Evolutionary conservation across 2,329 filamentous ascomycete species (phyloP).

Genomic region (Emericellopsis cladophorae): DNA sequence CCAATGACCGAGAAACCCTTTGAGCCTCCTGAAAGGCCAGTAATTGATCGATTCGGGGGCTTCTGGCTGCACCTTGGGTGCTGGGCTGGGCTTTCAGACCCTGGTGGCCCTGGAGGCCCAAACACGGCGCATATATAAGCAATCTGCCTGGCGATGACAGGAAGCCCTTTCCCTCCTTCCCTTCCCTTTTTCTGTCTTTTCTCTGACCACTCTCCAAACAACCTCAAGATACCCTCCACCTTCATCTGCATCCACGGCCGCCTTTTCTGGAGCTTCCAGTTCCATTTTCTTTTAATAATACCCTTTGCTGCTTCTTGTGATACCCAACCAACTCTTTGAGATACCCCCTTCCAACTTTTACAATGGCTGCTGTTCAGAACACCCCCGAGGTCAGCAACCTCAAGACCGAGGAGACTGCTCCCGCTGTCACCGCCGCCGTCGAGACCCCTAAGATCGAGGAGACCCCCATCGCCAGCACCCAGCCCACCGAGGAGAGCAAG

Average conservation of each 20-base stretch:
- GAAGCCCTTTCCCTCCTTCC: slow-evolving; percentile 2
- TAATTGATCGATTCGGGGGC: too few species aligned
- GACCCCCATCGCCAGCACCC: slow-evolving; percentile 6
- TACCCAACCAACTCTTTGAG: slow-evolving; percentile 25
- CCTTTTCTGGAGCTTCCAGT: slow-evolving; percentile 10
- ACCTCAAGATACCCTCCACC: slow-evolving; percentile 15
- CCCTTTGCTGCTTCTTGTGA: slow-evolving; percentile 28
- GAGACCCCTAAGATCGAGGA: slow-evolving; percentile 13
- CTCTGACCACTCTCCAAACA: too few species aligned
- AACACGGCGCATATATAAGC: slow-evolving; percentile 2
- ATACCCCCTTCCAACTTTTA: slow-evolving; percentile 23
- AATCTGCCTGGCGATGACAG: slow-evolving; percentile 1
- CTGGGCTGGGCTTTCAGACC: too few species aligned
- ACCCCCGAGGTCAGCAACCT: slow-evolving; percentile 47
- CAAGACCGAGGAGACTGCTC: slow-evolving; percentile 27
- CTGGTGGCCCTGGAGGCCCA: too few species aligned
- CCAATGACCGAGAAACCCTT: too few species aligned
- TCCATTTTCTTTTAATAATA: slow-evolving; percentile 18
- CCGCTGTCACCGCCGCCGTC: slow-evolving; percentile 18
- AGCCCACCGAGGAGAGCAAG: slow-evolving; percentile 23
- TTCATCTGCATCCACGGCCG: slow-evolving; percentile 14
- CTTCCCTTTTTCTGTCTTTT: background rate
- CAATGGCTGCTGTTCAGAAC: slow-evolving; percentile 66
- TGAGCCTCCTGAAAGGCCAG: too few species aligned
- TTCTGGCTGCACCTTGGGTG: too few species aligned